phyloP scores from a whole-genome alignment of 192 early-diverging fungal genomes.

The Coemansia guatemalensis region DNA sequence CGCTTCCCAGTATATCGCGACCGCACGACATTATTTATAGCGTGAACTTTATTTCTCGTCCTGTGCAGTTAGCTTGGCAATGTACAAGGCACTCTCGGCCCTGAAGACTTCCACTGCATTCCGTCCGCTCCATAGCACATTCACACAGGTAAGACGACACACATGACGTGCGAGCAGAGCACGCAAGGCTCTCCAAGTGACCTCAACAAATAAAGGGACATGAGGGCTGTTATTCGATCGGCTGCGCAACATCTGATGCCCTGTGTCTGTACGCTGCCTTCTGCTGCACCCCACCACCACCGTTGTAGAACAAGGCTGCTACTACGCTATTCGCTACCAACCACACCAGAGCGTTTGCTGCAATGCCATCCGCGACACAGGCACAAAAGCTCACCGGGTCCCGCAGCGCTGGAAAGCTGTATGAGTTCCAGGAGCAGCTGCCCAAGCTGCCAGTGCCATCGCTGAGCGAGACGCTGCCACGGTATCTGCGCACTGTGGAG shows the following conservation, averaged over 20 bases:
- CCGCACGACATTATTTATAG: neutral
- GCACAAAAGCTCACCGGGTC: slow-evolving; percentile 12
- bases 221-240: neutral
- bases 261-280: neutral
- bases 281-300: neutral
- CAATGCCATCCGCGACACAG: slow-evolving; percentile 34
- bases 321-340: slow-evolving; percentile 16
- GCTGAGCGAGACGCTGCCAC: slow-evolving; percentile 76
- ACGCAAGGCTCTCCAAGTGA: neutral
- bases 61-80: slow-evolving; percentile 14
- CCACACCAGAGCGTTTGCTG: neutral
- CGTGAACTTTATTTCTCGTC: neutral
- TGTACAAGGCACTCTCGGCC: slow-evolving; percentile 48
- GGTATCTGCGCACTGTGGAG: slow-evolving; percentile 78
- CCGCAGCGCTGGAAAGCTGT: slow-evolving; percentile 60
- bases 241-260: neutral
- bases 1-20: neutral
- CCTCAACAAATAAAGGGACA: slow-evolving; percentile 7
- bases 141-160: slow-evolving; percentile 26
- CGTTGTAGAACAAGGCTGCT: slow-evolving; percentile 15
- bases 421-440: slow-evolving; percentile 71
- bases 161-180: neutral
- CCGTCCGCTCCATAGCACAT: slow-evolving; percentile 31
- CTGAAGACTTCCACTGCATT: slow-evolving; percentile 37
- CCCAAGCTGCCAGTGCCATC: slow-evolving; percentile 89